phyloP scores from a whole-genome alignment of 176 grass and related monocot genomes.

The Echinochloa phyllopogon region DNA sequence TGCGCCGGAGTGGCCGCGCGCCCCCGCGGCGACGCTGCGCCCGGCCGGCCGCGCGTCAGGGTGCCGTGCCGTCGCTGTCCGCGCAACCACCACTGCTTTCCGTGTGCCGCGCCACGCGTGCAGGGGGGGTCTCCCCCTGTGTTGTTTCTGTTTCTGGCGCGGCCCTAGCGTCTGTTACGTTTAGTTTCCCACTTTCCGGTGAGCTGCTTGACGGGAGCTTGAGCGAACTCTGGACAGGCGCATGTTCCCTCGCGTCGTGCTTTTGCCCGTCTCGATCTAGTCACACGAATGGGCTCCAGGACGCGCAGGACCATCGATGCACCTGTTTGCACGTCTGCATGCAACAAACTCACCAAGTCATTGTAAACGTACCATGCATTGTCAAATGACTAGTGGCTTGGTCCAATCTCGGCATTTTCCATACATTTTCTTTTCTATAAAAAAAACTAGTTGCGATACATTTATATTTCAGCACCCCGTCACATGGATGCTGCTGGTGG shows the following conservation, averaged over 20 bases:
- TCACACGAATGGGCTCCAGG: not conserved
- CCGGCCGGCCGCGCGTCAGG: not conserved
- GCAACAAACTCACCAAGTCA: not conserved
- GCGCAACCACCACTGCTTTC: not conserved
- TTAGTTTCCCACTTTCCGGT: not conserved
- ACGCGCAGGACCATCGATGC: not conserved
- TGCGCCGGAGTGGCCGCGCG: not conserved
- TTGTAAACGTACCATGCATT: not conserved
- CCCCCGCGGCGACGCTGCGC: not conserved
- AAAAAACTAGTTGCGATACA: too few species aligned
- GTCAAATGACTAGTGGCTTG: not conserved
- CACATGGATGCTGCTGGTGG: too few species aligned
- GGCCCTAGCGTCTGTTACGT: constrained; percentile 10
- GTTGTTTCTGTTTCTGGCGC: constrained; percentile 10
- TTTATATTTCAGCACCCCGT: too few species aligned
- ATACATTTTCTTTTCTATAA: not conserved
- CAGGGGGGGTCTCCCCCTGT: not conserved
- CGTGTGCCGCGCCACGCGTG: not conserved
- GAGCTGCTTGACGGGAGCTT: not conserved
- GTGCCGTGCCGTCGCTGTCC: constrained; percentile 15
- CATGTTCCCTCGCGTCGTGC: constrained; percentile 36
- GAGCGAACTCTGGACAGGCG: not conserved
- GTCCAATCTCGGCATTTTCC: not conserved
- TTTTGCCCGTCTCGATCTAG: not conserved
- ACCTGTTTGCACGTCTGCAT: not conserved